Evolutionary conservation across 78 protist genomes (phyloP), one percentile per base, ranked within the genome.

Genomic region (Cavenderia fasciculata): DNA sequence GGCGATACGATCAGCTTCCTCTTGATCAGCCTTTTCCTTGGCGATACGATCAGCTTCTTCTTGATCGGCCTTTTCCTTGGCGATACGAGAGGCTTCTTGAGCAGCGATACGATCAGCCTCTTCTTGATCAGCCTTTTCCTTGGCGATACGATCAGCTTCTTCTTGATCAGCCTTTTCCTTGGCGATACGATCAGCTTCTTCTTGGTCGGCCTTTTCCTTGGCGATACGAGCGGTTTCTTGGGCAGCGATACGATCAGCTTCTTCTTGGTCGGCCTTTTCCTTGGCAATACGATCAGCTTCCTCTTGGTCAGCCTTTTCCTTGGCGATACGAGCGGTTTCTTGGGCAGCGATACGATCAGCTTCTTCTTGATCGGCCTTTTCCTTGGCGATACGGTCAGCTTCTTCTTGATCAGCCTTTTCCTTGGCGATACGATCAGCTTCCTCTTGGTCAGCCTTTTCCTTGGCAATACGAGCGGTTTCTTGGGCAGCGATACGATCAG

Each of bases 381-480:
- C 59, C 21, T 52, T 23, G 10, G 10, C 59, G 10, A 52, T 23
- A 21, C 31, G 59, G 4, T 12, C 59, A 52, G 59, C 59, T 4
- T 21, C 59, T 52, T 12, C 31, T 19, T 52, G n/a, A 52, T 70
- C 76, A 49, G 49, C 76, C 19, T 71, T 71, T 12, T 23, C 72
- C n/a, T 63, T 49, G 10, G 16, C 49, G 10, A 61, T 40, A 31
- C 44, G 69, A 2, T 8, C 76, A 69, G 27, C 76, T 69, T 21
- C 61, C 21, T 46, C 54, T 43, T 12, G 16, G n/a, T 40, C 27
- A 18, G 54, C 27, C 54, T 49, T 49, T 49, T 12, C 14, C 54
- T 49, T 61, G 4, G 41, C 68, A 54, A 36, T 23, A 25, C 7
- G 31, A 36, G 18, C 75, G 2, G 7, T 36, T 31, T 12, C 65